A percentile compares a stretch with the other conserved stretches of the same genome.
Evolutionary conservation across 176 grass and related monocot species (phyloP).

Genomic region (Rhipidocladum racemiflorum): DNA sequence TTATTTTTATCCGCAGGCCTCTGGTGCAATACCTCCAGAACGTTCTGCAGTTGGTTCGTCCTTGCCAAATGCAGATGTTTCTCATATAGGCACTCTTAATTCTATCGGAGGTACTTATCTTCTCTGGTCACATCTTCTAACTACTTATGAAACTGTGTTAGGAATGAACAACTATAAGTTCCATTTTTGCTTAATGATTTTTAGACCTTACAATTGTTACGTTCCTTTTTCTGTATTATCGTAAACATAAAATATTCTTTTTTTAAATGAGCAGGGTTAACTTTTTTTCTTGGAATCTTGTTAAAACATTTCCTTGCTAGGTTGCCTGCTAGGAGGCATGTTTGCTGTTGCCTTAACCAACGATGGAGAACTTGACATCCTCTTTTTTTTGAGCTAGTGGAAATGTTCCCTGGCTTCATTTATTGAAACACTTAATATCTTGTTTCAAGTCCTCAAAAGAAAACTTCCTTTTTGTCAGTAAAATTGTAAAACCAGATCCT

Average conservation of each 20-base stretch:
- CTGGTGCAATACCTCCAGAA: conserved; percentile 40
- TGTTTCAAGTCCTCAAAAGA: neutral
- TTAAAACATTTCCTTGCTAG: neutral
- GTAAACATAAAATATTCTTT: neutral
- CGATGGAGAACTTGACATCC: neutral
- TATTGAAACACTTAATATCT: neutral
- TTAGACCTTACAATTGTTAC: neutral
- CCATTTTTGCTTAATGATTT: neutral
- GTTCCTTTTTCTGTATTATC: neutral
- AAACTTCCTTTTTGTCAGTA: neutral
- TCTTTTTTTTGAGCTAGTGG: neutral
- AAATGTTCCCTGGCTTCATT: neutral
- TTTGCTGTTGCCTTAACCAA: neutral
- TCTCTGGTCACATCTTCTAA: neutral
- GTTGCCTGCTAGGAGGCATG: neutral
- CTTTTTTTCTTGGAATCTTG: neutral
- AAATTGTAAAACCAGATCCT: neutral
- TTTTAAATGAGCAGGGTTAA: neutral
- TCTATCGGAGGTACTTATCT: conserved; percentile 35
- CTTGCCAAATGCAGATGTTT: conserved; percentile 33
- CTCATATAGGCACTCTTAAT: conserved; percentile 12
- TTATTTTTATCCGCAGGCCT: conserved; percentile 37
- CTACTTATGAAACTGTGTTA: conserved; percentile 3
- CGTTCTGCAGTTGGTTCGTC: conserved; percentile 2
- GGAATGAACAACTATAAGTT: neutral